Base-by-base conservation (phyloP, 352 stramenopile genomes). In the Phytophthora quininea region DNA sequence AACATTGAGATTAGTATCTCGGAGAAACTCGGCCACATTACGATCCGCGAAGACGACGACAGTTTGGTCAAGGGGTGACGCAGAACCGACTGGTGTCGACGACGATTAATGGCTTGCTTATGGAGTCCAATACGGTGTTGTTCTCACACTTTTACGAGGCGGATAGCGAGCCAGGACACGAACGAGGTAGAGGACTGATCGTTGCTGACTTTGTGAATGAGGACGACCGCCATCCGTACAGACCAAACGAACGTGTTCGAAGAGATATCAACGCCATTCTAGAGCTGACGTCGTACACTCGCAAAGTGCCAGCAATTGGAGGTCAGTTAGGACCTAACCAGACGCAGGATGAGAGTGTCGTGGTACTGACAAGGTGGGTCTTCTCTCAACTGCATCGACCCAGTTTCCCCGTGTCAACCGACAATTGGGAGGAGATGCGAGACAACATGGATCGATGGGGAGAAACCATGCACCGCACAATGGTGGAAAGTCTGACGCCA, bases 1-100 rank as follows among this genome's bases (percentile, higher is more conserved):
- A 80, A 81, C 43, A 60, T 74, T 38, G 72, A 83, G 58, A 83
- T 81, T 54, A 81, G 59, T 33, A 74, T 81, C 24, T 80, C 72
- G 30, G 73, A 80, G 48, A 75, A 69, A 27, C 24, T 77, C 15
- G 73, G 73, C 12, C 58, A 75, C 38, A 72, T 80, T 56, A 78
- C 73, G 32, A 78, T 80, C 48, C 73, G 73, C 8, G 73, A 80
- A 33, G 73, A 80, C 33, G 73, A 80, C 43, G 69, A 80, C 43
- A 64, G 52, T 1, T 69, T 57, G 4, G 69, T 45, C 30, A 73
- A 71, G 40, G 69, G 65, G 43, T 76, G 24, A 67, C 55, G 3
- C 73, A 80, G 53, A 76, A 73, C 61, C 68, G 69, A 33, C 45
- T 80, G 45, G 73, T 80, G 33, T 76, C 69, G 1, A 76, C 64